Evolutionary conservation across 139 green algal species (phyloP).

Genomic region (Coelastrella sp.): DNA sequence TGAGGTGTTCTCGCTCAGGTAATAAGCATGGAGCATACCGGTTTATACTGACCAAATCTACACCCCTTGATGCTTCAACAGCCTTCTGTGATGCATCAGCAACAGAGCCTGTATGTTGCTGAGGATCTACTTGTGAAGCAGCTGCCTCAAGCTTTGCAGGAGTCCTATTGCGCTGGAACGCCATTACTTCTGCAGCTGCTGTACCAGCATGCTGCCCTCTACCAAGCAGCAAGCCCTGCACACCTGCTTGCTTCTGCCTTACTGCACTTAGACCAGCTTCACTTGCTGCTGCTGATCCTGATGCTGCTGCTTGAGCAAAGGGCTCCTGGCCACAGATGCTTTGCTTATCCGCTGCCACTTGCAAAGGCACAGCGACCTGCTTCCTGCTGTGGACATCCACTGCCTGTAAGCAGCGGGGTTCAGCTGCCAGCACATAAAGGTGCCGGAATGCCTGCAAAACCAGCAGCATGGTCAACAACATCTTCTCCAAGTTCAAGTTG

Average conservation of each 20-base stretch:
- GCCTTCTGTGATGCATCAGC: too few relatives aligned
- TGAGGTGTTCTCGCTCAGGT: constrained; percentile 71
- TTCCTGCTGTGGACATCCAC: constrained; percentile 84
- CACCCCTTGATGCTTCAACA: too few relatives aligned
- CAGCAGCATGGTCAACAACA: too few relatives aligned
- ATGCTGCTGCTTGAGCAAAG: background rate
- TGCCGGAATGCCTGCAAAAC: constrained; percentile 93
- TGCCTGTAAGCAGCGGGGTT: constrained; percentile 82
- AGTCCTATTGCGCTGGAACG: too few relatives aligned
- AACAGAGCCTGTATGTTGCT: too few relatives aligned
- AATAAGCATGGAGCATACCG: constrained; percentile 78
- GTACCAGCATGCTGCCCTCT: background rate
- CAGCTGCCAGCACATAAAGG: constrained; percentile 92
- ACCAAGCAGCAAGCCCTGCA: background rate
- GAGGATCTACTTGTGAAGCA: too few relatives aligned
- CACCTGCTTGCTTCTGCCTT: constrained; percentile 8
- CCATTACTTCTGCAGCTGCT: background rate
- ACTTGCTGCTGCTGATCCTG: constrained; percentile 28
- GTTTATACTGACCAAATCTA: too few relatives aligned
- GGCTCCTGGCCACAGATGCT: background rate
- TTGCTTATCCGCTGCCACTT: constrained; percentile 43
- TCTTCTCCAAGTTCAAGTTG: too few relatives aligned
- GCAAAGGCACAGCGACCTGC: constrained; percentile 82
- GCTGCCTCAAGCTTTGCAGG: too few relatives aligned
- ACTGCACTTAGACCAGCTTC: background rate